These are phyloP conservation scores for Hypseocharis bilobata DNA, from an alignment of 441 rosid species.

Conservation along the genomic window DNA sequence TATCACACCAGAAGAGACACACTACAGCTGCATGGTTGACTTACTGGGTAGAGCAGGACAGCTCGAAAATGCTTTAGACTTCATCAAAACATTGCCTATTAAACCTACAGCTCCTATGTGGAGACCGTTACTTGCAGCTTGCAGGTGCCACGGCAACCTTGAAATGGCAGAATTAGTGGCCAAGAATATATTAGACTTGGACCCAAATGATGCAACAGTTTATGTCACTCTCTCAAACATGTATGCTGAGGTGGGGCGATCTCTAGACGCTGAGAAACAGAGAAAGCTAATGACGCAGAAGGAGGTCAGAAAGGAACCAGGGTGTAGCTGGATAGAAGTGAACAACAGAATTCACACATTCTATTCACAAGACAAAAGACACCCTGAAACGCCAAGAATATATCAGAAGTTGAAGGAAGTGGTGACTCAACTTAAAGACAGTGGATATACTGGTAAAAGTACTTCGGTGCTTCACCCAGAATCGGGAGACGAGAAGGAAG, in stretches of 20 bases:
- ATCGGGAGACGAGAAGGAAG: slow-evolving; percentile 3
- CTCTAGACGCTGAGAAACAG: slow-evolving; percentile 41
- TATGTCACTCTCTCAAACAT: slow-evolving; percentile 41
- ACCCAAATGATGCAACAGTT: slow-evolving; percentile 57
- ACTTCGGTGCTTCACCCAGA: not conserved
- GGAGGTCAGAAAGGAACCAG: slow-evolving; percentile 35
- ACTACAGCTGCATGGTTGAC: slow-evolving; percentile 74
- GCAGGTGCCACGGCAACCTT: slow-evolving; percentile 57
- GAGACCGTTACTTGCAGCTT: slow-evolving; percentile 85
- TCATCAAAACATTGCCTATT: slow-evolving; percentile 47
- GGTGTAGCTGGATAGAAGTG: slow-evolving; percentile 60
- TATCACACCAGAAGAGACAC: slow-evolving; percentile 63
- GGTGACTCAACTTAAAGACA: slow-evolving; percentile 10
- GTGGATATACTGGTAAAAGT: not conserved
- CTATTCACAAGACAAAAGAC: not conserved
- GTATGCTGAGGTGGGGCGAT: slow-evolving; percentile 53
- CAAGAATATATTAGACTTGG: slow-evolving; percentile 48
- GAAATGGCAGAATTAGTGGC: slow-evolving; percentile 57
- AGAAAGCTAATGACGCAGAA: slow-evolving; percentile 47
- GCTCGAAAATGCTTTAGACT: slow-evolving; percentile 44
- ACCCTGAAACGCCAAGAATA: not conserved
- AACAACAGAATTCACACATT: slow-evolving; percentile 19
- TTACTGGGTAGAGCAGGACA: slow-evolving; percentile 71
- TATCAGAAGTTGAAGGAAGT: slow-evolving; percentile 1
- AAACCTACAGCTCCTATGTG: slow-evolving; percentile 70